Percentiles rank a stretch among this genome's conserved stretches.
phyloP scores from a whole-genome alignment of 768 basidiomycete genomes.

The Saitozyma podzolica region DNA sequence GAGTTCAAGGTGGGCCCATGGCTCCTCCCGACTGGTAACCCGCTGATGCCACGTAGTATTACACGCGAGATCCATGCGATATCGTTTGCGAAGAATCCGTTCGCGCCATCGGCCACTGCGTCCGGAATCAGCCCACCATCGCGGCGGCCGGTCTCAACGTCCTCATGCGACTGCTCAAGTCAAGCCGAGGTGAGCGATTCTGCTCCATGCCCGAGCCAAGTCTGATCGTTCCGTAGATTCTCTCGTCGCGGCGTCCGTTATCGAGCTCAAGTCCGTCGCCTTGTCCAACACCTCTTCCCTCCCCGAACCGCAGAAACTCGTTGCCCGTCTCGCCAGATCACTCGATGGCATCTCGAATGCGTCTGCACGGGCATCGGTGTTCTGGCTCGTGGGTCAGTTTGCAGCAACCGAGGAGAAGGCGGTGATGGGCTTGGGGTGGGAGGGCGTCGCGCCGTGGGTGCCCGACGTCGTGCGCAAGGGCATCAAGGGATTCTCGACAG shows the following conservation, averaged over 20 bases:
- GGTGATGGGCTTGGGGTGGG: constrained; percentile 35
- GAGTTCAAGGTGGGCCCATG: constrained; percentile 75
- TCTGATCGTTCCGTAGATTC: constrained; percentile 58
- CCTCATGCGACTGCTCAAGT: constrained; percentile 77
- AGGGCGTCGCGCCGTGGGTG: constrained; percentile 73
- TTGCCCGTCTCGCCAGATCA: constrained; percentile 72
- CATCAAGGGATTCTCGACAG: constrained; percentile 68
- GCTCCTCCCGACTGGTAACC: neutral
- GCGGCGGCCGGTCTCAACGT: constrained; percentile 70
- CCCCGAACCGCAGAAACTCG: constrained; percentile 62
- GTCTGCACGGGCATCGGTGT: constrained; percentile 78
- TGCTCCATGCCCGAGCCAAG: constrained; percentile 1
- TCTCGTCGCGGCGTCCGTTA: constrained; percentile 74
- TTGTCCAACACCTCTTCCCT: constrained; percentile 60
- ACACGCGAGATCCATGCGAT: constrained; percentile 75
- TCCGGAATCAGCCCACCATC: constrained; percentile 67
- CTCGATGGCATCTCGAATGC: constrained; percentile 78
- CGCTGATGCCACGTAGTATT: constrained; percentile 61
- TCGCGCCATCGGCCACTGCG: constrained; percentile 74
- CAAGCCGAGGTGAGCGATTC: constrained; percentile 65
- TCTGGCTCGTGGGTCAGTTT: constrained; percentile 93
- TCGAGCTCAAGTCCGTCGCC: constrained; percentile 81
- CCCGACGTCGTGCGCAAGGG: constrained; percentile 84
- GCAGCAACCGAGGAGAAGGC: constrained; percentile 55
- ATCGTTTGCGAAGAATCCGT: constrained; percentile 70